These are phyloP conservation scores for Trichophyton equinum DNA, from an alignment of 2,329 filamentous ascomycete species.

Conservation along the genomic window DNA sequence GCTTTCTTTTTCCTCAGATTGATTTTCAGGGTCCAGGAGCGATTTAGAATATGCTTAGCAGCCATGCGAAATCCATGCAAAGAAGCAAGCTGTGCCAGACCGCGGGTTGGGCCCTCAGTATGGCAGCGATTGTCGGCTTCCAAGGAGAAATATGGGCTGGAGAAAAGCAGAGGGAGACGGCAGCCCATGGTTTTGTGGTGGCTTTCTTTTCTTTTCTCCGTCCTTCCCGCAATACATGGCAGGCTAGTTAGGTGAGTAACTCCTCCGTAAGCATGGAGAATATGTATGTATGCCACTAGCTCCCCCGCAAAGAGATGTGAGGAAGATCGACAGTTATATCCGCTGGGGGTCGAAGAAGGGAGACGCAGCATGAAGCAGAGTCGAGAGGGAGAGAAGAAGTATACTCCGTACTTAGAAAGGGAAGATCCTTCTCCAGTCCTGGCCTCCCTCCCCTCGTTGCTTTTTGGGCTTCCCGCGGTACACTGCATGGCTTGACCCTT, in stretches of 20 bases:
- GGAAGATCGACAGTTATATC: background rate
- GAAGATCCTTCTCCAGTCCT: background rate
- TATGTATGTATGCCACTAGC: too few relatives aligned
- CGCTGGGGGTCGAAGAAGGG: background rate
- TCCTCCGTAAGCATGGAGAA: too few relatives aligned
- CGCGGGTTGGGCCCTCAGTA: background rate
- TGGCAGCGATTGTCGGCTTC: background rate
- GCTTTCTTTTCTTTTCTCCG: background rate
- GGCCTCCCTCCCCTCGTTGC: background rate
- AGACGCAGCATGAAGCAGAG: background rate
- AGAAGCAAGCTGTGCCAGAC: background rate
- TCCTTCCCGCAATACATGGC: background rate
- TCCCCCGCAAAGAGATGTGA: background rate
- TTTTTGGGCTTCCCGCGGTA: background rate
- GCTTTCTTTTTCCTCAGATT: background rate
- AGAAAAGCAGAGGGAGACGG: background rate
- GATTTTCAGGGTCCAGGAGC: conserved; percentile 1
- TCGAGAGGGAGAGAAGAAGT: background rate
- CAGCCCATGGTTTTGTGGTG: background rate
- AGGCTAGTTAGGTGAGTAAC: background rate
- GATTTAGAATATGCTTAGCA: background rate
- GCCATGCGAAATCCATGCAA: background rate
- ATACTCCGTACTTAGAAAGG: background rate
- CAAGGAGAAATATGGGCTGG: background rate
- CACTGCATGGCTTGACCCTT: background rate